Conservation (phyloP, 306 rosid species). For the Hippophae gyantsensis region DNA sequence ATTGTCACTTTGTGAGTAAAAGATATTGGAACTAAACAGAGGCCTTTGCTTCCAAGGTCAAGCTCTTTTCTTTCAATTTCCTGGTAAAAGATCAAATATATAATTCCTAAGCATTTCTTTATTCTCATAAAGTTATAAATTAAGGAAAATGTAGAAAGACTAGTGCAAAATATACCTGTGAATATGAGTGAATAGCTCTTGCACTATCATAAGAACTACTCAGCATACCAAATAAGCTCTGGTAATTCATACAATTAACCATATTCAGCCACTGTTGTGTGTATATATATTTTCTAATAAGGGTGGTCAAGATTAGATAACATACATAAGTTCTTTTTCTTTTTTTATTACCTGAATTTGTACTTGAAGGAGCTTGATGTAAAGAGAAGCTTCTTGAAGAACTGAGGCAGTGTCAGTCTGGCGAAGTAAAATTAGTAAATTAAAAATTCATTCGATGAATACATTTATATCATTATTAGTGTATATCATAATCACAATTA, state of each 20-base stretch:
- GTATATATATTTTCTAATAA: too few relatives aligned
- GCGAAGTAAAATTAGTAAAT: constrained; percentile 1
- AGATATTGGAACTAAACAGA: constrained; percentile 38
- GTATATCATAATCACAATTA: too few relatives aligned
- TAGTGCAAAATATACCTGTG: not conserved
- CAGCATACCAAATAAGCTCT: constrained; percentile 27
- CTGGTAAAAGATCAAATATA: constrained; percentile 11
- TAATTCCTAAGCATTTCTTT: not conserved
- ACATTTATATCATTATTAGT: too few relatives aligned
- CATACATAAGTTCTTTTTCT: too few relatives aligned
- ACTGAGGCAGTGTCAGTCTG: constrained; percentile 80
- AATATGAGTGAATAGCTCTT: constrained; percentile 10
- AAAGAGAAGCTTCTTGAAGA: constrained; percentile 67
- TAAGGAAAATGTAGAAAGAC: not conserved
- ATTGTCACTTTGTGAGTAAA: constrained; percentile 22
- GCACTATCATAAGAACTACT: constrained; percentile 23
- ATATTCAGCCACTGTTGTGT: too few relatives aligned
- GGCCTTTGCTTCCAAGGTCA: constrained; percentile 35
- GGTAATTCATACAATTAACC: not conserved
- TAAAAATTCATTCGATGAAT: not conserved
- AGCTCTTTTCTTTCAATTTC: constrained; percentile 15
- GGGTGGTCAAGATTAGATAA: too few relatives aligned
- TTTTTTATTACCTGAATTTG: constrained; percentile 43
- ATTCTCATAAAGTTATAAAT: not conserved
- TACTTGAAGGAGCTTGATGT: constrained; percentile 52